phyloP scores from a whole-genome alignment of 495 filamentous ascomycete species.

The Penicillium angulare region DNA sequence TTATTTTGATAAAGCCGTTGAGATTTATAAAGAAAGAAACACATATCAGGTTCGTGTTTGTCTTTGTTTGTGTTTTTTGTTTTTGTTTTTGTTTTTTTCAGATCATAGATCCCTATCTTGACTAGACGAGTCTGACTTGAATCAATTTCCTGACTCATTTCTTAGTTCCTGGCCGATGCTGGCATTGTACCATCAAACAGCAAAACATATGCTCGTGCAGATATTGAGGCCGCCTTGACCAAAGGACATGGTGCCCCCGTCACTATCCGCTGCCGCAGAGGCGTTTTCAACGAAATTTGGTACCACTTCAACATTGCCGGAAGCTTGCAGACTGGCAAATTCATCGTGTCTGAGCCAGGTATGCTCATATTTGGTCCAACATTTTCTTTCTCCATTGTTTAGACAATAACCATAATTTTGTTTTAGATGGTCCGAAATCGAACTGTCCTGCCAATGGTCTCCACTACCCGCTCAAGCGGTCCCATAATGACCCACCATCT shows the following conservation, averaged over 20 bases:
- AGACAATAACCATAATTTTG: too few species aligned
- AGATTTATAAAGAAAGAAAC: slow-evolving; percentile 46
- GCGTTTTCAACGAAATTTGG: slow-evolving; percentile 74
- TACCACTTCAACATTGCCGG: slow-evolving; percentile 82
- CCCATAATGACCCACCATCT: slow-evolving; percentile 34
- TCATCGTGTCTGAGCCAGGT: slow-evolving; percentile 64
- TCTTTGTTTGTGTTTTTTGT: too few species aligned
- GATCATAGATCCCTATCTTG: too few species aligned
- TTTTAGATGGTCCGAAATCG: slow-evolving; percentile 57
- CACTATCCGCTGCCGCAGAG: slow-evolving; percentile 62
- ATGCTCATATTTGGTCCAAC: too few species aligned
- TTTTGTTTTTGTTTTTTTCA: too few species aligned
- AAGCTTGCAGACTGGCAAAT: slow-evolving; percentile 70
- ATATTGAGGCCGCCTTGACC: slow-evolving; percentile 64
- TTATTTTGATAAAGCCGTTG: slow-evolving; percentile 58
- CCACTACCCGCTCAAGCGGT: slow-evolving; percentile 64
- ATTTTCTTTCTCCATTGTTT: too few species aligned
- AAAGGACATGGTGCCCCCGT: slow-evolving; percentile 63
- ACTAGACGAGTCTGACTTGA: too few species aligned
- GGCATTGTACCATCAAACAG: slow-evolving; percentile 48
- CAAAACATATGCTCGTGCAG: slow-evolving; percentile 55
- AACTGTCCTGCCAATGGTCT: slow-evolving; percentile 61
- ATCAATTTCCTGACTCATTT: slow-evolving; percentile 1
- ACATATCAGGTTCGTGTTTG: slow-evolving; percentile 40
- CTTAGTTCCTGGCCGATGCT: slow-evolving; percentile 43